Evolutionary conservation across 352 stramenopile species (phyloP).

Genomic region (Phytophthora fragariae): DNA sequence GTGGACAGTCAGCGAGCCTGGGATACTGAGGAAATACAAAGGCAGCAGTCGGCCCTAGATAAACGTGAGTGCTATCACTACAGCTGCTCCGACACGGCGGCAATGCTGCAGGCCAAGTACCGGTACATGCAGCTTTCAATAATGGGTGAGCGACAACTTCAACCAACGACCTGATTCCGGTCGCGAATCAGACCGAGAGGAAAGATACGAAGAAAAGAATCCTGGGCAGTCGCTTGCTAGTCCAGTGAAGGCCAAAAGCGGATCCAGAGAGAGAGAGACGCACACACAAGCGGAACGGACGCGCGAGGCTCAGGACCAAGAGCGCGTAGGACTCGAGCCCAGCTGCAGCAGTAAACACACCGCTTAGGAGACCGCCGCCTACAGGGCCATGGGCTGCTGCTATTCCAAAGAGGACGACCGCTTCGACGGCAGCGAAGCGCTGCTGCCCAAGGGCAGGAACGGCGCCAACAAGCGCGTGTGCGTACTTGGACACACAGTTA

Average conservation of each 20-base stretch:
- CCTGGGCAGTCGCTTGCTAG: conserved; percentile 6
- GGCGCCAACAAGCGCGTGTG: conserved; percentile 36
- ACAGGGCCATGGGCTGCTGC: conserved; percentile 70
- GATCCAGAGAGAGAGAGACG: neutral
- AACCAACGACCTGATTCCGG: neutral
- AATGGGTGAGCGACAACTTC: neutral
- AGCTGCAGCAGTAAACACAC: no score
- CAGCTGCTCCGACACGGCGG: neutral
- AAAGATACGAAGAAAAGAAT: conserved; percentile 30
- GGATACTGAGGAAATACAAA: no score
- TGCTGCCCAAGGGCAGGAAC: conserved; percentile 66
- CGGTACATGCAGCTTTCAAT: no score
- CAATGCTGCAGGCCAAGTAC: no score
- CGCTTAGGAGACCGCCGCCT: neutral
- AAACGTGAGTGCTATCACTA: neutral
- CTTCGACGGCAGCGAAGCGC: conserved; percentile 59
- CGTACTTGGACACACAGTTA: conserved; percentile 7
- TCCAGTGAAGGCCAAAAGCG: neutral
- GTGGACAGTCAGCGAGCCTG: no score
- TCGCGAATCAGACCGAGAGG: neutral
- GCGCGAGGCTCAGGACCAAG: conserved; percentile 14
- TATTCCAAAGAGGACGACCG: conserved; percentile 72
- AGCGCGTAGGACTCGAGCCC: conserved; percentile 7
- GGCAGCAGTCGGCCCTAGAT: neutral
- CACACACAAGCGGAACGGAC: conserved; percentile 26